A percentile compares a stretch with the other conserved stretches of the same genome.
Conservation (phyloP, 345 rosid species). For the Turritis glabra region DNA sequence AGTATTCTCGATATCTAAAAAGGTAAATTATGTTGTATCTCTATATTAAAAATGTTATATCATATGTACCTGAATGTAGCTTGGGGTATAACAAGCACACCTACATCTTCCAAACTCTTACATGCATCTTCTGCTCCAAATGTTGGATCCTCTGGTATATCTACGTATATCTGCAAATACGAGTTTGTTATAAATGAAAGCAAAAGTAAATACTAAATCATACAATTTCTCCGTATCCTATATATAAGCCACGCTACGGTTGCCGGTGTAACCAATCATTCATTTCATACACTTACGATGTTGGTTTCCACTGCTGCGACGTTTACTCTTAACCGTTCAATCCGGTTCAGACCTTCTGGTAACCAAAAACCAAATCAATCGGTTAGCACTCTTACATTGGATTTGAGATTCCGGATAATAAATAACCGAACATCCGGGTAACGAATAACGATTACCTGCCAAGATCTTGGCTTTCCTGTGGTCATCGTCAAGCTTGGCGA, state of each 20-base stretch:
- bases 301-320: slow-evolving; percentile 80
- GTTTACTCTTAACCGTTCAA: slow-evolving; percentile 69
- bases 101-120: slow-evolving; percentile 69
- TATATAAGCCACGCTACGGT: background rate
- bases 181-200: background rate
- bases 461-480: slow-evolving; percentile 77
- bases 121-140: slow-evolving; percentile 53
- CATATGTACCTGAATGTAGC: slow-evolving; percentile 52
- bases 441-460: slow-evolving; percentile 64
- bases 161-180: slow-evolving; percentile 56
- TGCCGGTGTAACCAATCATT: background rate
- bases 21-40: no score
- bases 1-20: no score
- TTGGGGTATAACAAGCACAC: slow-evolving; percentile 62
- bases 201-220: no score
- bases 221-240: background rate
- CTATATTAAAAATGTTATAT: background rate
- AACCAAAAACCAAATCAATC: background rate
- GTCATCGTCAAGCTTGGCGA: slow-evolving; percentile 67
- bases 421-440: no score
- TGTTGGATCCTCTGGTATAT: slow-evolving; percentile 52
- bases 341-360: slow-evolving; percentile 70
- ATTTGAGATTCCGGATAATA: background rate
- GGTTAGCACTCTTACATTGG: slow-evolving; percentile 2
- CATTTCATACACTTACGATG: slow-evolving; percentile 56